Evolutionary conservation across 75 land plant species (phyloP), one percentile per base, ranked within the genome.

Genomic region (Sequoia sempervirens): DNA sequence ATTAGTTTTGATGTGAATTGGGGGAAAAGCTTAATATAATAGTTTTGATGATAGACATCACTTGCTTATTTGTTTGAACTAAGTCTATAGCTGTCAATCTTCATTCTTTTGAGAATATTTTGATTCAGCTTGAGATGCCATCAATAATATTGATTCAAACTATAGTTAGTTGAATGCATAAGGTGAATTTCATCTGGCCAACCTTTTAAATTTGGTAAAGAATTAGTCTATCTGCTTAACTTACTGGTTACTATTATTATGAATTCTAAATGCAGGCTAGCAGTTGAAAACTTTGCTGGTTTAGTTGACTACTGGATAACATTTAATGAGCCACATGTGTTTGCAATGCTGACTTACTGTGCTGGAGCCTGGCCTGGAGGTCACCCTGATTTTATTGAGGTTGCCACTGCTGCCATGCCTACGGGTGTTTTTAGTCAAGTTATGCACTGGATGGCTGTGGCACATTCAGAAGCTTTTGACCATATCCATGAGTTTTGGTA

Each of bases 341-440:
- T 98, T 84, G 90, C 94, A 58, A 91, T 98, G 99, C 87, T 96
- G 32, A 98, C 99, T 10, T 98, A 98, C 80, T 96, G 99, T 86
- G 99, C 97, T 52, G 99, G 99, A 78, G 91, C 99, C 75, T 98
- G 99, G 99, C 99, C 99, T 85, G 99, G 99, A 82, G 98, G 99
- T 78, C 74, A 95, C 88, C 99, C 99, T 75, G 94, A 96, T 87
- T 89, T 98, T 92, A 88, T 96, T 32, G 99, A 98, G 85, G 92
- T 83, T 43, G 99, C 95, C 73, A 96, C 99, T 30, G 89, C 99
- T 88, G 92, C 92, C 41, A 80, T 98, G 80, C 99, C 99, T 40
- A 89, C 84, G 69, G 99, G 99, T 40, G 94, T 92, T 75, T 96
- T 91, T 82, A 91, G 88, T 15, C 92, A 93, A 81, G 93, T 95